These are phyloP conservation scores for Thielaviopsis euricoi DNA, from an alignment of 2,329 filamentous ascomycete species.

Conservation along the genomic window DNA sequence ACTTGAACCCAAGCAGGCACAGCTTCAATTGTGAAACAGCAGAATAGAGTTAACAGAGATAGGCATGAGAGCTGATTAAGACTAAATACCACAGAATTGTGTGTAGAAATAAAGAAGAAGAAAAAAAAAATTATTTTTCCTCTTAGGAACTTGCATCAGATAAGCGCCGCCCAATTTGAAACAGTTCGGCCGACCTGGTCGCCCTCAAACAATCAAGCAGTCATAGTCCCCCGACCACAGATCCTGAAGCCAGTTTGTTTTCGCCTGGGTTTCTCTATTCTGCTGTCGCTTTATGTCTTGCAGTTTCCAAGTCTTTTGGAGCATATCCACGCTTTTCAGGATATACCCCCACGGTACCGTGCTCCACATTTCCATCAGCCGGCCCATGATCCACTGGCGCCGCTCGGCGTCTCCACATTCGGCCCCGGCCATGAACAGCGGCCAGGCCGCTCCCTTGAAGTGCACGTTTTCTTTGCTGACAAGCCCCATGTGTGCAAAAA, in stretches of 20 bases:
- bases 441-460: slow-evolving; percentile 45
- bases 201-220: slow-evolving; percentile 28
- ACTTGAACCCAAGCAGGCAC: too few relatives aligned
- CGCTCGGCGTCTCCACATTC: slow-evolving; percentile 31
- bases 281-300: slow-evolving; percentile 19
- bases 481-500: slow-evolving; percentile 32
- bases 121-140: too few relatives aligned
- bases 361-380: slow-evolving; percentile 27
- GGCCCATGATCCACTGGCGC: slow-evolving; percentile 34
- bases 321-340: slow-evolving; percentile 31
- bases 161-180: too few relatives aligned
- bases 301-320: slow-evolving; percentile 30
- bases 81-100: too few relatives aligned
- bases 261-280: slow-evolving; percentile 13
- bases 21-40: too few relatives aligned
- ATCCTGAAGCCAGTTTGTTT: slow-evolving; percentile 25
- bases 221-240: slow-evolving; percentile 28
- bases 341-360: slow-evolving; percentile 34
- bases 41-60: background rate
- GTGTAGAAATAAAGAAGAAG: background rate
- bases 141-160: too few relatives aligned
- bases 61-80: too few relatives aligned
- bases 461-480: slow-evolving; percentile 32
- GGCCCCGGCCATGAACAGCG: slow-evolving; percentile 39
- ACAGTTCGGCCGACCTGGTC: too few relatives aligned